Base-by-base conservation (phyloP, 805 yeast genomes). In the Pichia deserticola region DNA sequence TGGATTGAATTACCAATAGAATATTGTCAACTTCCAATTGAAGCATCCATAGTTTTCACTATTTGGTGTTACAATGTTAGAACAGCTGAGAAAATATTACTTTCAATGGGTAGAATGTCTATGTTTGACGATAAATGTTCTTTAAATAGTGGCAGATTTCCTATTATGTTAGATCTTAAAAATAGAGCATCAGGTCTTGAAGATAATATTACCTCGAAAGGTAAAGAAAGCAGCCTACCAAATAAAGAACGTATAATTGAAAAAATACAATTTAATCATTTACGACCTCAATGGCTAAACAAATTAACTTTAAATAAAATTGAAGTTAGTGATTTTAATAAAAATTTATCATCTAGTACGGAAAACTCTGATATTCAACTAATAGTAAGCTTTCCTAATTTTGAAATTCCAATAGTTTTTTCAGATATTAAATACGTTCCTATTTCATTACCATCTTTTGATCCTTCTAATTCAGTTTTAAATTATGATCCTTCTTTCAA, bases 1-100 rank as follows among this genome's bases (percentile, higher is more conserved):
- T 84, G 89, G 85, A 65, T 88, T 25, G 75, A 77, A 42, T 64
- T 93, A 43, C 92, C 97, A 0, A 75, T 90, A 3, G 72, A 74
- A 48, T 79, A 86, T 55, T 76, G 77, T 47, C 93, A 89, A 59
- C 63, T 92, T n/a, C 83, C 87, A 3, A 61, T 80, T 36, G 76
- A 78, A 39, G 66, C 93, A 5, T 75, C 72, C 53, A 62, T 90
- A 15, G 75, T 76, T 47, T 70, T 93, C 28, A 72, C 77, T 2
- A 56, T 89, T 2, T 86, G 83, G 78, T 95, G 86, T 54, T 82
- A 79, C 51, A 76, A 77, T 33, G 47, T 54, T 11, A 79, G 81
- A 8, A 77, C 81, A 0, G 65, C 68, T 5, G 69, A 74, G 7
- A 68, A 65, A 28, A 55, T 74, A 1, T 67, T 77, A 0, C 82